Evolutionary conservation across 169 alveolate species (phyloP).

Genomic region (Perkinsus chesapeaki): DNA sequence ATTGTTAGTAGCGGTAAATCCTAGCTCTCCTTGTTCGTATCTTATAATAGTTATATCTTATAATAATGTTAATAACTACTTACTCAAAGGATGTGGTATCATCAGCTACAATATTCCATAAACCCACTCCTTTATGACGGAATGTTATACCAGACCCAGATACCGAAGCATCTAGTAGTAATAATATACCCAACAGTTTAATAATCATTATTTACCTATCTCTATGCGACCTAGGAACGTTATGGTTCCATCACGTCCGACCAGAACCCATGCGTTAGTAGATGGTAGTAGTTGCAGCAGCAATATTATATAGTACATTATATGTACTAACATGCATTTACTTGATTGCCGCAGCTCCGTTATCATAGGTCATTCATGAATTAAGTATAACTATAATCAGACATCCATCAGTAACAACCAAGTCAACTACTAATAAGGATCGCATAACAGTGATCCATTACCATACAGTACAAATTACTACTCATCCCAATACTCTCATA

Average conservation of each 20-base stretch:
- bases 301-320: not conserved
- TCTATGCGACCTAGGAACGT: not conserved
- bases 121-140: not conserved
- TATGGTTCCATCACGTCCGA: not conserved
- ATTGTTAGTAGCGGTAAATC: not conserved
- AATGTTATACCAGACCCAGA: not conserved
- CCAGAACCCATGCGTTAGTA: not conserved
- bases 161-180: not conserved
- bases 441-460: too few species aligned
- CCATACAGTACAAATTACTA: too few species aligned
- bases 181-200: not conserved
- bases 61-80: too few species aligned
- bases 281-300: not conserved
- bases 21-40: not conserved
- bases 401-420: not conserved
- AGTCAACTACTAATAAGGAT: not conserved
- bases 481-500: too few species aligned
- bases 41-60: not conserved
- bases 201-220: not conserved
- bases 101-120: not conserved
- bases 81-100: not conserved
- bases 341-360: not conserved
- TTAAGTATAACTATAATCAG: not conserved
- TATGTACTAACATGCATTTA: not conserved
- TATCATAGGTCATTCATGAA: not conserved